Base-by-base conservation (phyloP, 1,284 basidiomycete genomes). In the Leccinum pallidistipes region DNA sequence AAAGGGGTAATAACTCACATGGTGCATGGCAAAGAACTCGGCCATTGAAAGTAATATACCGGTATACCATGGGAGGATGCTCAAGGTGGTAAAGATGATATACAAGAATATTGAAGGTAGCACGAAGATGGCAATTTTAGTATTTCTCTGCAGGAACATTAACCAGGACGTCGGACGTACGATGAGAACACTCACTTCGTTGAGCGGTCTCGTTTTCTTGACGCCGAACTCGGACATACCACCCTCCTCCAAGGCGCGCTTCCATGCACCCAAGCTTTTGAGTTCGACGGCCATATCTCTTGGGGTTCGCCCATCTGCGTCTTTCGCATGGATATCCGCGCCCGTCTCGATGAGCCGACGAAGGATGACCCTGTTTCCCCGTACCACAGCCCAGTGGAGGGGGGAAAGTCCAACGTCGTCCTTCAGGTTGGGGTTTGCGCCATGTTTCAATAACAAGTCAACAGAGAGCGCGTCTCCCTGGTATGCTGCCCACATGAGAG, bases 401-500 rank as follows among this genome's bases (percentile, higher is more conserved):
- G 97, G 94, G 0, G 94, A 87, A 58, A 99, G 82, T 0, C 95
- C 95, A 0, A 85, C 78, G 64, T 92, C 88, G 73, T 99, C 97
- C 45, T 83, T 83, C 5, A 88, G 78, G 64, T 86, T 86, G 1
- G 90, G 81, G 59, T 86, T 90, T 3, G 96, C 94, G 8, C 95
- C 95, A 67, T 97, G 93, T 60, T 90, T 86, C 57, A 99, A 83
- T 18, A 99, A 78, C 36, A 99, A 78, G 65, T 98, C 94, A 2
- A 99, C 94, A 0, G 92, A 95, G 24, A 99, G 85, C 1, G 94
- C 95, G 71, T 99, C 97, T 51, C 97, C 97, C 74, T 99, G 97
- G 78, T 98, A 99, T 4, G 95, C 94, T 2, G 97, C 97, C 97
- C 97, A 99, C 94, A 98, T 98, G 58, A 99, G 83, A 0, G 94